Evolutionary conservation across 2,329 filamentous ascomycete genomes (phyloP).

Genomic region (Scedosporium apiospermum): DNA sequence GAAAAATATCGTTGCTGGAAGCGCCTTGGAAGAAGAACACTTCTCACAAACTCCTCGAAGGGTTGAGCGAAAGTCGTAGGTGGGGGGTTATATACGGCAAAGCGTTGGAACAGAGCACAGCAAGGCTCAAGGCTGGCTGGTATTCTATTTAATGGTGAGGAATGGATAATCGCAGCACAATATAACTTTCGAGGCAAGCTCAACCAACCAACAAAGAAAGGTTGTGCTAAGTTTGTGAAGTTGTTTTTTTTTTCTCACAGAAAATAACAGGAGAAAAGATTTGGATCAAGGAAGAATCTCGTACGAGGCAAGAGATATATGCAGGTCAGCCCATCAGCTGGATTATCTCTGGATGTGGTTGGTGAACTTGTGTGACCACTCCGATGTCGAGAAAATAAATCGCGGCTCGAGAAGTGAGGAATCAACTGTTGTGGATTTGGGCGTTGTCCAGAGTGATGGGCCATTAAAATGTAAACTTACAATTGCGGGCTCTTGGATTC

Average conservation of each 20-base stretch:
- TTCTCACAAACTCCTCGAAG: background rate
- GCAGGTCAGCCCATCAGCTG: background rate
- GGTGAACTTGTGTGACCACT: background rate
- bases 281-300: background rate
- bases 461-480: background rate
- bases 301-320: background rate
- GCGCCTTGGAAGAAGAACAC: background rate
- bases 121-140: too few species aligned
- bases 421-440: background rate
- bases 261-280: background rate
- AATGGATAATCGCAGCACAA: too few species aligned
- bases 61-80: too few species aligned
- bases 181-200: too few species aligned
- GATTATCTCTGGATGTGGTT: background rate
- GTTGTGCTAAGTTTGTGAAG: too few species aligned
- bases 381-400: background rate
- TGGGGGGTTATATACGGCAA: too few species aligned
- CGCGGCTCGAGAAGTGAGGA: background rate
- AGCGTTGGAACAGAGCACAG: too few species aligned
- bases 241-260: too few species aligned
- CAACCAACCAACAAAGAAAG: too few species aligned
- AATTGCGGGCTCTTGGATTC: too few species aligned
- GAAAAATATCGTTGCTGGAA: background rate
- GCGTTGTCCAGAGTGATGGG: conserved; percentile 5
- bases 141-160: too few species aligned